A percentile compares a stretch with the other conserved stretches of the same genome.
phyloP scores from a whole-genome alignment of 345 rosid species.

The Hibiscus tridactylites region DNA sequence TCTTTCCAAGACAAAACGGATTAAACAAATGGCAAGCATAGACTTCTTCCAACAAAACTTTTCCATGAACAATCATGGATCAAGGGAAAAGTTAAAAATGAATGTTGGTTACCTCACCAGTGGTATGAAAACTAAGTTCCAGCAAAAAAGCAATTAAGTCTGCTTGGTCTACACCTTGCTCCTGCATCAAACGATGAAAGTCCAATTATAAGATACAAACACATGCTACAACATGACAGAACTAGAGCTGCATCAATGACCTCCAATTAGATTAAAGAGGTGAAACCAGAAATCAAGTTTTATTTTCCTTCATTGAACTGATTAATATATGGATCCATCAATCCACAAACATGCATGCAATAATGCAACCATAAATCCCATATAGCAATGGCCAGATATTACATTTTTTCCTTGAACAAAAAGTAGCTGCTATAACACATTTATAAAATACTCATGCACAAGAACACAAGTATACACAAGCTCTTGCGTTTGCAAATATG shows the following conservation, averaged over 20 bases:
- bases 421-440: not conserved
- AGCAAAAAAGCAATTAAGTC: slow-evolving; percentile 87
- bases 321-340: not conserved
- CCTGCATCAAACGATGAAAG: slow-evolving; percentile 42
- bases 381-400: not conserved
- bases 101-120: slow-evolving; percentile 63
- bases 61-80: not conserved
- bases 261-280: not conserved
- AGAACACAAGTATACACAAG: not conserved
- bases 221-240: not conserved
- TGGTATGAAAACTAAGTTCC: slow-evolving; percentile 92
- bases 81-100: slow-evolving; percentile 1
- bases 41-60: not conserved
- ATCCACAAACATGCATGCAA: not conserved
- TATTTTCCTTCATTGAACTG: not conserved
- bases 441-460: not conserved
- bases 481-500: not conserved
- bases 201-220: not conserved
- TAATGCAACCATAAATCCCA: not conserved
- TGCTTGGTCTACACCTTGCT: slow-evolving; percentile 73
- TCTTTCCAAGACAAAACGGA: not conserved
- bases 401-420: too few relatives aligned
- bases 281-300: not conserved
- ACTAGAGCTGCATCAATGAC: not conserved
- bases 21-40: not conserved